These are phyloP conservation scores for Athelia psychrophila DNA, from an alignment of 1,284 basidiomycete genomes.

Conservation along the genomic window DNA sequence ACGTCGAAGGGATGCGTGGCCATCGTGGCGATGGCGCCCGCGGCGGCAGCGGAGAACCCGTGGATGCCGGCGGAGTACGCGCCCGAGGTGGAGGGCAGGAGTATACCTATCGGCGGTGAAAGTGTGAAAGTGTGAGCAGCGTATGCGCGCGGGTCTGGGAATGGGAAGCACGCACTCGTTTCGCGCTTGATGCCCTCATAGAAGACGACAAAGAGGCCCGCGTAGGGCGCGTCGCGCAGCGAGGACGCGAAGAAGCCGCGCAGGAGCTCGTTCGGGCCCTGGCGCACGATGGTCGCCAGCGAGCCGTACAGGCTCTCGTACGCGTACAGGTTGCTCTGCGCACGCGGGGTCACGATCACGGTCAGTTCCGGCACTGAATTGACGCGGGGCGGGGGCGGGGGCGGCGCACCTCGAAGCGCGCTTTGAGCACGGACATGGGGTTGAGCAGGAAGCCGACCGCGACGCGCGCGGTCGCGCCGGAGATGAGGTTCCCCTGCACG, in stretches of 20 bases:
- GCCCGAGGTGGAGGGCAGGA: conserved; percentile 36
- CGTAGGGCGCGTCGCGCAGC: conserved; percentile 93
- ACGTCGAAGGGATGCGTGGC: conserved; percentile 90
- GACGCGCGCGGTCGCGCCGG: conserved; percentile 86
- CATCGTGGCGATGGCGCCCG: conserved; percentile 79
- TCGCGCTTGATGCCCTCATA: conserved; percentile 87
- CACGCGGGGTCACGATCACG: no score
- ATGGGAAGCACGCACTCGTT: conserved; percentile 49
- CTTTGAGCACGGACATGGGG: conserved; percentile 93
- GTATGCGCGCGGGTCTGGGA: no score
- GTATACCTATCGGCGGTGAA: no score
- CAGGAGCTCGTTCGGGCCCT: conserved; percentile 82
- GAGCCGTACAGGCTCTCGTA: conserved; percentile 70
- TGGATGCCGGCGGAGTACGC: conserved; percentile 49
- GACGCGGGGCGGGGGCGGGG: not conserved
- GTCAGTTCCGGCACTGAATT: no score
- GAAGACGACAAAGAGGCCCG: conserved; percentile 88
- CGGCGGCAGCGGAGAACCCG: conserved; percentile 64
- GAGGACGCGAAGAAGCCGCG: conserved; percentile 91
- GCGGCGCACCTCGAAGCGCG: conserved; percentile 82
- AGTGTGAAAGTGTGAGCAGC: no score
- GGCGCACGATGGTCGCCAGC: conserved; percentile 58
- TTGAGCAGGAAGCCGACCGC: conserved; percentile 88
- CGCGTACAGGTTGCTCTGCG: conserved; percentile 75
- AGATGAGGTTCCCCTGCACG: conserved; percentile 81